Base-by-base conservation (phyloP, 495 filamentous ascomycete genomes). In the Ramalina intermedia region DNA sequence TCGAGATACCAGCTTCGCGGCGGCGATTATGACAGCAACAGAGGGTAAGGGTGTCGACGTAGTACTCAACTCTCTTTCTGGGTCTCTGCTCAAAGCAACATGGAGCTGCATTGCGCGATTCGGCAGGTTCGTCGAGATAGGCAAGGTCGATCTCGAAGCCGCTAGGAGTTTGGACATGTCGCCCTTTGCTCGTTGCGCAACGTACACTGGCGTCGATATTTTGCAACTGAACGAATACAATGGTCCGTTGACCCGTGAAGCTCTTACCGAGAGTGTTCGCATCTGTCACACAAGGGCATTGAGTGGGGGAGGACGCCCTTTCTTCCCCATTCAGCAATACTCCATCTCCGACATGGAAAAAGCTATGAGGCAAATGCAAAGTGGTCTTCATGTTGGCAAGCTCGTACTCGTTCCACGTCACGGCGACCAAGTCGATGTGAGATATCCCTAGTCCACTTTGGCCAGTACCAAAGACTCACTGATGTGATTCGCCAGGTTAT, bases 61-160 rank as follows among this genome's bases (percentile, higher is more conserved):
- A 2, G 43, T 57, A n/a, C 35, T 57, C 7, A 57, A 57, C 14
- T 51, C 37, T 5, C 24, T 51, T 6, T 27, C 52, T 3, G 55
- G 55, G 16, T 48, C 55, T n/a, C 18, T 49, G 4, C 29, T 62
- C 7, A 20, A 43, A 13, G 49, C 37, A 17, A 57, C 50, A 14
- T 43, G 53, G 21, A 9, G 8, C 8, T 62, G 63, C 12, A 38
- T 77, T 26, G 74, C 74, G 0, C 54, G 58, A 6, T 69, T 61
- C 35, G 76, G 78, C 0, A 61, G 62, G 0, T 48, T 52, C 43
- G 43, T 58, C 13, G 55, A 58, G 35, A 49, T 69, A 1, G 68
- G 72, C 36, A 76, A 79, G 61, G 69, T 66, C 50, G 59, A 69
- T 21, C 62, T 71, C 33, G 63, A 79, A 13, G 33, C 35, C n/a